These are phyloP conservation scores for Fusarium virguliforme DNA, from an alignment of 2,329 filamentous ascomycete species.

Conservation along the genomic window DNA sequence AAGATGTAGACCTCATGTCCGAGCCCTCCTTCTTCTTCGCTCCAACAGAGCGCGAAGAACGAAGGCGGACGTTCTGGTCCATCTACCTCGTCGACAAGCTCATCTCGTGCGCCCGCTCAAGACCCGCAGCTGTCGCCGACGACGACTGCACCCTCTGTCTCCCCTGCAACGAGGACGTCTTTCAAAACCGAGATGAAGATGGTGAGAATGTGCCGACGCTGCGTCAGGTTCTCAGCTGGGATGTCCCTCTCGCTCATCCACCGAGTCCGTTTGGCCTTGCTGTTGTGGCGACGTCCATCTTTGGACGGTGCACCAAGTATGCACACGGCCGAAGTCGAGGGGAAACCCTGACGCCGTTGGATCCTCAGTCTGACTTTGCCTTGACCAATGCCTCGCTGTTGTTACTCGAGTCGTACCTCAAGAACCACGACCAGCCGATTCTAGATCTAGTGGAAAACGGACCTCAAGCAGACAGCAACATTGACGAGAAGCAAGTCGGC, in stretches of 20 bases:
- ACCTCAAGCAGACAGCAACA: conserved; percentile 3
- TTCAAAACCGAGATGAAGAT: conserved; percentile 9
- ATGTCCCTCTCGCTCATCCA: conserved; percentile 9
- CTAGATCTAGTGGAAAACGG: conserved; percentile 27
- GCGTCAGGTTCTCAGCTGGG: conserved; percentile 24
- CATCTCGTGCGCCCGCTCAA: conserved; percentile 55
- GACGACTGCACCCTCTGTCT: conserved; percentile 54
- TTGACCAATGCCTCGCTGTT: neutral
- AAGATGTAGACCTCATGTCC: conserved; percentile 55
- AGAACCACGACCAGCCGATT: conserved; percentile 7
- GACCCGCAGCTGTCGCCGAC: conserved; percentile 55
- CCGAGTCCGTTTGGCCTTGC: neutral
- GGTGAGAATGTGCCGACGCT: conserved; percentile 25
- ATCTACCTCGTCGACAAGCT: conserved; percentile 58
- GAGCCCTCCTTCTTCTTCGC: conserved; percentile 49
- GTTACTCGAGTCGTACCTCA: neutral
- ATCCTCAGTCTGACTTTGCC: conserved; percentile 6
- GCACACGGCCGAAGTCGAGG: conserved; percentile 1
- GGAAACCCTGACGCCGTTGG: neutral
- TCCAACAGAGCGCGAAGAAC: conserved; percentile 43
- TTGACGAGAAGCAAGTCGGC: conserved; percentile 24
- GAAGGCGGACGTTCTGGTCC: conserved; percentile 58
- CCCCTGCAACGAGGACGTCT: conserved; percentile 45
- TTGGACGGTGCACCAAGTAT: conserved; percentile 6
- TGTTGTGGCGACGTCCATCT: neutral